A percentile compares a stretch with the other conserved stretches of the same genome.
Evolutionary conservation across 1,139 yeast genomes (phyloP).

Genomic region (Candida tropicalis): DNA sequence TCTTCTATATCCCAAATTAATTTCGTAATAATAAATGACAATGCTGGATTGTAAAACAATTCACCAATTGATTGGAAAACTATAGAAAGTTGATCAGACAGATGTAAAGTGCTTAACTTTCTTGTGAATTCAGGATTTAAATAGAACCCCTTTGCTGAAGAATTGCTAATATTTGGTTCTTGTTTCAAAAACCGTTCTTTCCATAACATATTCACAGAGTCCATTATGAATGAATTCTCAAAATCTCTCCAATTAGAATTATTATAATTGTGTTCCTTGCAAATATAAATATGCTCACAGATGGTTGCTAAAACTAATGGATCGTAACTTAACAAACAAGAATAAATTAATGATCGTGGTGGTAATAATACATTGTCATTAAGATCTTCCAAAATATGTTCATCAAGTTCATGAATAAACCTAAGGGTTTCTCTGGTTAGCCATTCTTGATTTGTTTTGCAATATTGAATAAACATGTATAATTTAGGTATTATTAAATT

Average conservation of each 20-base stretch:
- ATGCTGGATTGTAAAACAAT: slow-evolving; percentile 57
- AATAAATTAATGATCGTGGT: slow-evolving; percentile 41
- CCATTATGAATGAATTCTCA: slow-evolving; percentile 60
- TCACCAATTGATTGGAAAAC: slow-evolving; percentile 40
- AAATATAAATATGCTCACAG: slow-evolving; percentile 51
- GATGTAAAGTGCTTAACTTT: slow-evolving; percentile 36
- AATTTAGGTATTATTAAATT: slow-evolving; percentile 8
- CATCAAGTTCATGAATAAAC: slow-evolving; percentile 7
- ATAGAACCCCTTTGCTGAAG: slow-evolving; percentile 38
- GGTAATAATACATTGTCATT: slow-evolving; percentile 7
- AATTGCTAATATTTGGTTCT: slow-evolving; percentile 13
- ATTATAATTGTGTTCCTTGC: slow-evolving; percentile 34
- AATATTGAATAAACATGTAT: slow-evolving; percentile 7
- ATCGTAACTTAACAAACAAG: slow-evolving; percentile 37
- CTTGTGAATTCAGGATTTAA: slow-evolving; percentile 40
- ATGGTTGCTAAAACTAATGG: slow-evolving; percentile 49
- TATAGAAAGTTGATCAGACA: slow-evolving; percentile 20
- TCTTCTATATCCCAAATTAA: slow-evolving; percentile 54
- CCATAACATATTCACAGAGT: slow-evolving; percentile 65
- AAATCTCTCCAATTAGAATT: slow-evolving; percentile 29
- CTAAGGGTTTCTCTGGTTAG: slow-evolving; percentile 3
- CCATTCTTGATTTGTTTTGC: slow-evolving; percentile 3
- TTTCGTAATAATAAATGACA: slow-evolving; percentile 48
- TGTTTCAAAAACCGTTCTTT: slow-evolving; percentile 45
- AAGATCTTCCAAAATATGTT: background rate